Conservation (phyloP, 1,284 basidiomycete genomes). For the Cryptococcus floricola region DNA sequence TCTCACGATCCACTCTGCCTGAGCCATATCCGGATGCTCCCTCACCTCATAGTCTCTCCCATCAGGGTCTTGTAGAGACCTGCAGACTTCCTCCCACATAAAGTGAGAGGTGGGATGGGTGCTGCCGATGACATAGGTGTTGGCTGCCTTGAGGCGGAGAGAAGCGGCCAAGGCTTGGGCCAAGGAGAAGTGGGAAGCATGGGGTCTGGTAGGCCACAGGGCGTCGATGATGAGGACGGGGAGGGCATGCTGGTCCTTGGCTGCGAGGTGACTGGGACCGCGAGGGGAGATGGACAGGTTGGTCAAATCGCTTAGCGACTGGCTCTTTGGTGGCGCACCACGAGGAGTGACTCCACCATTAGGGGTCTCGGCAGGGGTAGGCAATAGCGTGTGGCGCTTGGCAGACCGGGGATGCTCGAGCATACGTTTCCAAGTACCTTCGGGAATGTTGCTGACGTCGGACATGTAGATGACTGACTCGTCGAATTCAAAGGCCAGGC, state of each 20-base stretch:
- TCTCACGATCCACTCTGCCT: constrained; percentile 28
- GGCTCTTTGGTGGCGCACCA: background rate
- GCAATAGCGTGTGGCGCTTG: background rate
- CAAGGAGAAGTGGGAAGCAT: constrained; percentile 45
- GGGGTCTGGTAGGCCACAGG: constrained; percentile 38
- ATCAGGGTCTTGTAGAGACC: constrained; percentile 10
- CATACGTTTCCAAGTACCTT: constrained; percentile 24
- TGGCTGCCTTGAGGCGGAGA: constrained; percentile 30
- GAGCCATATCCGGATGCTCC: constrained; percentile 28
- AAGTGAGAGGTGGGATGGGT: constrained; percentile 47
- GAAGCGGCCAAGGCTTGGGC: constrained; percentile 39
- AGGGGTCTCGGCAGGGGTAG: constrained; percentile 9
- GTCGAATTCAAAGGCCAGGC: constrained; percentile 46
- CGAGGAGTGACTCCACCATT: background rate
- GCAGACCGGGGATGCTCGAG: background rate
- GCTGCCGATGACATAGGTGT: constrained; percentile 46
- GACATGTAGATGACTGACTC: constrained; percentile 38
- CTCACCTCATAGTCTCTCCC: constrained; percentile 12
- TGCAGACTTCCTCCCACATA: constrained; percentile 45
- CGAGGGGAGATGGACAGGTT: background rate
- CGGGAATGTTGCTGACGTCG: constrained; percentile 42
- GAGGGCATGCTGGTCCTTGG: constrained; percentile 1
- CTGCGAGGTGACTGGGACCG: constrained; percentile 2
- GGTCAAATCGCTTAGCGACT: background rate
- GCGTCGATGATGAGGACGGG: constrained; percentile 46